Percentiles rank a stretch among this genome's conserved stretches.
These are phyloP conservation scores for Fraxinus albicans DNA, from an alignment of 305 asterid species.

Conservation along the genomic window DNA sequence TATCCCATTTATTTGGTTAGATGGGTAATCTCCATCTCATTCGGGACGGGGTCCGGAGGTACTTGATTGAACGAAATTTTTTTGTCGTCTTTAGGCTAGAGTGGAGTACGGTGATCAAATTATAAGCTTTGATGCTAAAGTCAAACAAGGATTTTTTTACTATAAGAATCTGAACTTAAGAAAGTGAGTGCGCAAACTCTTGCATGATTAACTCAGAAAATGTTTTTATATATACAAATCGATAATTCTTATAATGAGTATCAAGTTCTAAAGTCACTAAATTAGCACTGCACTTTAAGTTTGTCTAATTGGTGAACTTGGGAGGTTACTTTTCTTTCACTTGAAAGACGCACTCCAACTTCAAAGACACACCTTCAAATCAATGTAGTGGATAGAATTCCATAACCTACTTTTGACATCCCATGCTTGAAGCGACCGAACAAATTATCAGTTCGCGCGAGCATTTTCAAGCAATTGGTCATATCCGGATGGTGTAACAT, in stretches of 20 bases:
- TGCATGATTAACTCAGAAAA: not conserved
- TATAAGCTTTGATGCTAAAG: not conserved
- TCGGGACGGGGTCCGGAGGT: no score
- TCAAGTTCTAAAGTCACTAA: not conserved
- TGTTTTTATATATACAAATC: not conserved
- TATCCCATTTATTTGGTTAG: no score
- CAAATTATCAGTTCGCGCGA: not conserved
- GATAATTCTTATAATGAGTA: not conserved
- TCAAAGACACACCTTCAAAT: not conserved
- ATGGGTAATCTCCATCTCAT: no score
- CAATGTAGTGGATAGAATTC: not conserved
- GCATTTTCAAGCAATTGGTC: not conserved
- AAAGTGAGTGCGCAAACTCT: not conserved
- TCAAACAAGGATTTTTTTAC: not conserved
- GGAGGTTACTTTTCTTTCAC: not conserved
- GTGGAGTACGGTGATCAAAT: not conserved
- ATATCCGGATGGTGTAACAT: not conserved
- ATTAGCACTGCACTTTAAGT: not conserved
- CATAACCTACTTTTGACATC: not conserved
- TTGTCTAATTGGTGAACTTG: not conserved
- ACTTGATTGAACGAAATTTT: no score
- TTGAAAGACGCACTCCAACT: not conserved
- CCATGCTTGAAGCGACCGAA: not conserved
- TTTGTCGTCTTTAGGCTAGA: no score
- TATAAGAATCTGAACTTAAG: not conserved